Evolutionary conservation across 495 filamentous ascomycete genomes (phyloP).

Genomic region (Amphirosellinia nigrospora): DNA sequence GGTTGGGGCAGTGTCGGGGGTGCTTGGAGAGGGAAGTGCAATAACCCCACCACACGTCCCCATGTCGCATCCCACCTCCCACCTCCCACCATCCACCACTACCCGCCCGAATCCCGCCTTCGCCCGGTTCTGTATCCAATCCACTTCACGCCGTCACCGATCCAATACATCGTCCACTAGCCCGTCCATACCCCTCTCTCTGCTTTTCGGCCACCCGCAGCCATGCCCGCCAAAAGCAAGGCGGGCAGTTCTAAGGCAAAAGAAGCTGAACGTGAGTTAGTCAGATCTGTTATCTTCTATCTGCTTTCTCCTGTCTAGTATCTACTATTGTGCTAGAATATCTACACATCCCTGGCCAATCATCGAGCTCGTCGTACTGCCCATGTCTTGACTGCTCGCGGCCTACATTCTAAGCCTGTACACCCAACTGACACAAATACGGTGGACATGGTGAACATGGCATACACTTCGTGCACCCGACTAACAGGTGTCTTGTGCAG

Average conservation of each 20-base stretch:
- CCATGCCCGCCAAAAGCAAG: conserved; percentile 42
- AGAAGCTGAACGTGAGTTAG: conserved; percentile 35
- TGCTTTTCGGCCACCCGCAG: conserved; percentile 20
- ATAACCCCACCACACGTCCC: conserved; percentile 23
- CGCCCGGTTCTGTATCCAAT: neutral
- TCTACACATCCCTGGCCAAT: neutral
- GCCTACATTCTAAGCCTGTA: conserved; percentile 1
- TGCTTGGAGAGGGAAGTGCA: conserved; percentile 10
- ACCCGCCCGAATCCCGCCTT: conserved; percentile 3
- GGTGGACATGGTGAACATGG: neutral
- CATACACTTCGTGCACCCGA: conserved; percentile 12
- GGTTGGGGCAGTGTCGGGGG: neutral
- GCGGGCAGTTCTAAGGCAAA: conserved; percentile 32
- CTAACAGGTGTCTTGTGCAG: conserved; percentile 1
- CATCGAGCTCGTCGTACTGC: neutral
- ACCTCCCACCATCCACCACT: conserved; percentile 28
- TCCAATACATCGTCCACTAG: neutral
- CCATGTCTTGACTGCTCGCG: neutral
- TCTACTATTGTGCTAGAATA: neutral
- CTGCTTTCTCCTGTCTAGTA: too few species aligned
- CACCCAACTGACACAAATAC: neutral
- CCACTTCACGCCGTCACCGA: neutral
- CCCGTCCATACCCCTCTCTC: neutral
- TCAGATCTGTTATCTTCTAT: too few species aligned
- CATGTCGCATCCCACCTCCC: too few species aligned